Percentiles rank a stretch among this genome's conserved stretches.
These are phyloP conservation scores for Erythrophleum fordii DNA, from an alignment of 306 rosid genomes.

Conservation along the genomic window DNA sequence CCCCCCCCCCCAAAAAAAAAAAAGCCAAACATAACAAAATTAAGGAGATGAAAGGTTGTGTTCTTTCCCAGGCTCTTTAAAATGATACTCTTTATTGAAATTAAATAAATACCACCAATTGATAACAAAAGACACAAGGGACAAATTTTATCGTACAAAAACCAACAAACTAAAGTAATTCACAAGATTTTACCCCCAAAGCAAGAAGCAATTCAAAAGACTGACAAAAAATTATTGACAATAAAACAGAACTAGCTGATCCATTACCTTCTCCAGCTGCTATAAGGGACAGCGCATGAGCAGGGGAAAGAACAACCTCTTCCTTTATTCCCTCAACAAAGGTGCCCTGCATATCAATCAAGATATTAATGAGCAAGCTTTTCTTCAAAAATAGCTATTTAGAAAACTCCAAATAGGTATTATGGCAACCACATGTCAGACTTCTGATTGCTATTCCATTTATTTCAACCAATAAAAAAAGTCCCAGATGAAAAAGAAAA, in stretches of 20 bases:
- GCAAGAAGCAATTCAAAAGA: constrained; percentile 22
- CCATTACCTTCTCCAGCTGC: constrained; percentile 98
- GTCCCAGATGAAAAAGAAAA: not conserved
- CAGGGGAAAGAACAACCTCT: constrained; percentile 99
- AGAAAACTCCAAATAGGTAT: constrained; percentile 22
- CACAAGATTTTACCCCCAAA: not conserved
- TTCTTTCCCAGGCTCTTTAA: constrained; percentile 14
- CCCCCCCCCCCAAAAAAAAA: constrained; percentile 3
- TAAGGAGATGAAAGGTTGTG: constrained; percentile 6
- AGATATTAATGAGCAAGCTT: constrained; percentile 34
- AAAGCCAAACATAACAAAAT: not conserved
- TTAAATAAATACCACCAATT: constrained; percentile 24
- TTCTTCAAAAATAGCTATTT: constrained; percentile 32
- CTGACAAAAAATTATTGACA: not conserved
- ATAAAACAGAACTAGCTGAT: constrained; percentile 22
- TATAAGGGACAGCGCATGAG: constrained; percentile 96
- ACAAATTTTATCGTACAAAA: constrained; percentile 18
- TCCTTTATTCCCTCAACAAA: constrained; percentile 97
- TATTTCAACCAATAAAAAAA: not conserved
- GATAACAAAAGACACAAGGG: constrained; percentile 22
- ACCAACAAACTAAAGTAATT: constrained; percentile 35
- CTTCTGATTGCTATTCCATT: not conserved
- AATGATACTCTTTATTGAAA: constrained; percentile 14
- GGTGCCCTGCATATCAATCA: constrained; percentile 74
- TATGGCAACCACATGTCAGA: constrained; percentile 13